Base-by-base conservation (phyloP, 1,284 basidiomycete species). In the Rhodotorula sp. region DNA sequence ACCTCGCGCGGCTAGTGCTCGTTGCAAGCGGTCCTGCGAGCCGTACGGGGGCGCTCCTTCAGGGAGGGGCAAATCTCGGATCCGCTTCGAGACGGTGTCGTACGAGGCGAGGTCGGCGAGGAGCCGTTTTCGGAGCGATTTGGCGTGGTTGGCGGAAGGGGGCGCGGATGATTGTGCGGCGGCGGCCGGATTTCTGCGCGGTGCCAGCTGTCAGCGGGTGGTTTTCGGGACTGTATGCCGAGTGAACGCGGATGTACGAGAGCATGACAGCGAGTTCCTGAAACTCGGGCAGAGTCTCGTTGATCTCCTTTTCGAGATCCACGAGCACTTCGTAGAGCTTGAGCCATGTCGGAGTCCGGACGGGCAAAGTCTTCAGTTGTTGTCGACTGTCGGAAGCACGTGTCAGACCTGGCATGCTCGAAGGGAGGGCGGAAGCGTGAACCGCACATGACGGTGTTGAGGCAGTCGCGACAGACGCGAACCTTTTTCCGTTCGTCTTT, bases 61-160 rank as follows among this genome's bases (percentile, higher is more conserved):
- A 23, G 65, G 57, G 7, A 76, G 61, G 0, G 91, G 90, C 29
- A 96, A 82, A 71, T 84, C 85, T 64, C 88, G 87, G 77, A 98
- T 91, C 48, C 90, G 88, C 80, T 95, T 96, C 0, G 93, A 87
- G 7, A 97, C 83, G 58, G 88, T 87, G 78, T 99, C 96, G 81
- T 97, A 98, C 65, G 73, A 81, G 57, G 76, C 79, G 73, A 76
- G 77, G 76, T 58, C 72, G 59, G 73, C 78, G 64, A 80, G 61
- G 62, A 81, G 31, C 3, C 63, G 74, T 58, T 78, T 76, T 39
- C 77, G 72, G n/a, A 77, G 67, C n/a, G 72, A 18, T 39, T 61
- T 60, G 48, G 71, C 65, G 52, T 48, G 39, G 5, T 46, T 20
- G 31, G 71, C 65, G 23, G 74, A 62, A 12, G 69, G 69, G 0